phyloP scores from a whole-genome alignment of 208 protist species.

The Strigomonas culicis region DNA sequence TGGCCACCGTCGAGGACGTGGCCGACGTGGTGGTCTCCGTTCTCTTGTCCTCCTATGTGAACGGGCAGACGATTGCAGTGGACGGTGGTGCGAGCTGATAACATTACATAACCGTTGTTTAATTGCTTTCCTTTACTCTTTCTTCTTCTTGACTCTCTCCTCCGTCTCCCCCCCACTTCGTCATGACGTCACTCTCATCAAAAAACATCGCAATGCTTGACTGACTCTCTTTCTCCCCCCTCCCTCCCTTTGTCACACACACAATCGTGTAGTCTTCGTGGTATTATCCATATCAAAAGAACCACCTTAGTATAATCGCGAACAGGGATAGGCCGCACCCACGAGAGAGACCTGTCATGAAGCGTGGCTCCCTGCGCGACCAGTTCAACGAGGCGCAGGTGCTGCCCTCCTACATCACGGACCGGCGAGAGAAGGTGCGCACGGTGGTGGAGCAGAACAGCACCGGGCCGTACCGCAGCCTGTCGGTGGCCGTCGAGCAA shows the following conservation, averaged over 20 bases:
- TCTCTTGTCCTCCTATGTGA: constrained; percentile 65
- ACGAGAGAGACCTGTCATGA: neutral
- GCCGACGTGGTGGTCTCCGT: constrained; percentile 61
- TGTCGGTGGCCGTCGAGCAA: constrained; percentile 37
- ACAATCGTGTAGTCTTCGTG: too few species aligned
- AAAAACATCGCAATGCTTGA: too few species aligned
- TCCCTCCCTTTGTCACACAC: neutral
- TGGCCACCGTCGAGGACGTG: constrained; percentile 76
- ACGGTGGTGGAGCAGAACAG: constrained; percentile 25
- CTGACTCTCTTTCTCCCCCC: neutral
- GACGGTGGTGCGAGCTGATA: constrained; percentile 68
- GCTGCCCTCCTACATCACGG: constrained; percentile 43
- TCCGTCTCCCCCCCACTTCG: too few species aligned
- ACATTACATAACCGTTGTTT: neutral
- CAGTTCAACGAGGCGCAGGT: neutral
- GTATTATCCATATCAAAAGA: neutral
- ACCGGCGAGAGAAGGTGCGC: constrained; percentile 50
- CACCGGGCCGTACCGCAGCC: constrained; percentile 24
- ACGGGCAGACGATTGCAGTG: constrained; percentile 73
- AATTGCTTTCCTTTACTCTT: neutral
- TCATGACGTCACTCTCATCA: too few species aligned
- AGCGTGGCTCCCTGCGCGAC: neutral
- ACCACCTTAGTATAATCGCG: neutral
- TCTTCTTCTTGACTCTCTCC: neutral
- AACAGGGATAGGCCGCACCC: neutral